phyloP scores from a whole-genome alignment of 208 protist species.

The Crithidia sp. region DNA sequence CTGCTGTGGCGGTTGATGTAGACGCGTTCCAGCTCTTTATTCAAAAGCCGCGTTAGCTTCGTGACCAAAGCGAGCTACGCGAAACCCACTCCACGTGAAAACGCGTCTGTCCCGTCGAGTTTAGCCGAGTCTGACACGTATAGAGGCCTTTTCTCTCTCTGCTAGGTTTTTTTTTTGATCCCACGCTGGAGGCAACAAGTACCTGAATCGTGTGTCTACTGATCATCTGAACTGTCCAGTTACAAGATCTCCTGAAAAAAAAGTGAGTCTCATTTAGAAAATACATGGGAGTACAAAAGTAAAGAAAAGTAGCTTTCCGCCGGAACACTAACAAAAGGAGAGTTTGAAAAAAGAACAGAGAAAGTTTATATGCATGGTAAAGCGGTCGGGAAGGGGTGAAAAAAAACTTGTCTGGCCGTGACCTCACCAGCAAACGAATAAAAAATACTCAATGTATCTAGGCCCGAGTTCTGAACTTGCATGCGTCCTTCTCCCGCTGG shows the following conservation, averaged over 20 bases:
- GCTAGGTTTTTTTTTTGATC: no score
- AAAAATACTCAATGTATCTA: no score
- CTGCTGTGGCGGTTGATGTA: no score
- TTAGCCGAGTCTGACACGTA: no score
- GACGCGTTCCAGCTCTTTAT: no score
- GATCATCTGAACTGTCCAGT: conserved; percentile 5
- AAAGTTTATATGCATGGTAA: conserved; percentile 1
- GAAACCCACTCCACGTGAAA: no score
- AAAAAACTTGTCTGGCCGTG: not conserved
- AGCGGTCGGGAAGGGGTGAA: not conserved
- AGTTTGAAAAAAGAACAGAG: not conserved
- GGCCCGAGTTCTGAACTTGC: no score
- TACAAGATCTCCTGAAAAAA: not conserved
- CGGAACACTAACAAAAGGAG: not conserved
- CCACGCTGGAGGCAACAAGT: not conserved
- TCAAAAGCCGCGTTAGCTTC: no score
- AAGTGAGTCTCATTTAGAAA: conserved; percentile 19
- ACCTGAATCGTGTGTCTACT: not conserved
- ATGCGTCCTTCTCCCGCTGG: no score
- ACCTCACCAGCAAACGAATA: not conserved
- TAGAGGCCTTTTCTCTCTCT: no score
- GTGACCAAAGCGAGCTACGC: no score
- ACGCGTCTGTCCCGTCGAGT: no score
- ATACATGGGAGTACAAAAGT: conserved; percentile 17
- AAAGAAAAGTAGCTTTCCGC: conserved; percentile 21